These are phyloP conservation scores for Trichocomaceae sp. DNA, from an alignment of 2,329 filamentous ascomycete genomes.

Conservation along the genomic window DNA sequence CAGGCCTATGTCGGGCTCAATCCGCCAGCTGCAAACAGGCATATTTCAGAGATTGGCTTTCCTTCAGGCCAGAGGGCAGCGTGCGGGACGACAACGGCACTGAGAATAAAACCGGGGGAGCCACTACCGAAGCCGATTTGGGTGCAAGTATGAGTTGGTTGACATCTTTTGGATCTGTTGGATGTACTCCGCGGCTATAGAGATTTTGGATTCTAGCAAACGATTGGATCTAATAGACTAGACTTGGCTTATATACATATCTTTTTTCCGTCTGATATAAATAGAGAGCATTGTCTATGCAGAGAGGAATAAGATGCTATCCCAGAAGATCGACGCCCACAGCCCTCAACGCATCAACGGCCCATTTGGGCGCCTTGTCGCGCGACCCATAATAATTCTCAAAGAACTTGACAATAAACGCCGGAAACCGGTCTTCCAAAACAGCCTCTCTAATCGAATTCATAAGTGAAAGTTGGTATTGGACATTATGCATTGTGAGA, in stretches of 20 bases:
- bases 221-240: not conserved
- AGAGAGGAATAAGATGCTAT: not conserved
- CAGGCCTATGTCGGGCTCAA: conserved; percentile 75
- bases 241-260: not conserved
- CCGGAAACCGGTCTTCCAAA: conserved; percentile 71
- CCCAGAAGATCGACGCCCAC: conserved; percentile 72
- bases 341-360: conserved; percentile 65
- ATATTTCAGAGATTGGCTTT: conserved; percentile 22
- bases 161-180: not conserved
- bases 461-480: conserved; percentile 86
- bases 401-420: conserved; percentile 75
- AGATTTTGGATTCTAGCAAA: not conserved
- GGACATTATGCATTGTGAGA: conserved; percentile 91
- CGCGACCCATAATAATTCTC: conserved; percentile 60
- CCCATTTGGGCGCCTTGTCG: conserved; percentile 71
- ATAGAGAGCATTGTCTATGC: not conserved
- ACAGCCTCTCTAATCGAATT: conserved; percentile 66
- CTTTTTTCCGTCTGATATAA: not conserved
- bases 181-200: not conserved
- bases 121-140: conserved; percentile 34
- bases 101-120: conserved; percentile 28
- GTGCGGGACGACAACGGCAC: conserved; percentile 19
- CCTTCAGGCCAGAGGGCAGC: conserved; percentile 13
- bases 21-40: conserved; percentile 27
- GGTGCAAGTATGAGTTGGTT: conserved; percentile 27